Base-by-base conservation (phyloP, 495 filamentous ascomycete species). In the Trypethelium eluteriae region DNA sequence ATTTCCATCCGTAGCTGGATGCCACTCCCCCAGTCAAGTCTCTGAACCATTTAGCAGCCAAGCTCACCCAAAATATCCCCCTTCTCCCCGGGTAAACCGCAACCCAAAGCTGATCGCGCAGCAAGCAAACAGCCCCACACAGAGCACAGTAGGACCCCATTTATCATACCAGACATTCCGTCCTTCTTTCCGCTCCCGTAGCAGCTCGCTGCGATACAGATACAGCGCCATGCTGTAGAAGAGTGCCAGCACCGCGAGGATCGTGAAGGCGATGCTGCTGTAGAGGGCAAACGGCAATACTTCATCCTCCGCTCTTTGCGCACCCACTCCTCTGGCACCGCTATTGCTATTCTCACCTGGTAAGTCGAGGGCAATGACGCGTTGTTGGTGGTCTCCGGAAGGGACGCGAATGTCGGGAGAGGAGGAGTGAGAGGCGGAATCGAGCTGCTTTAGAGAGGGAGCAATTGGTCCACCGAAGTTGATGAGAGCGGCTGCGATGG, bases 401-500 rank as follows among this genome's bases (percentile, higher is more conserved):
- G 49, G 49, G n/a, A 53, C 12, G n/a, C n/a, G 49, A 18, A 53
- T 53, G 16, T 53, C 49, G n/a, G 18, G 2, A 11, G 16, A 14
- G n/a, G 49, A 53, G 49, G 49, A 16, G 18, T 9, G 5, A 25
- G 49, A 16, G 16, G 41, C 14, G 41, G 49, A 59, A 3, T 5
- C 11, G 5, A 32, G 25, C 25, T 18, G 11, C 2, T 59, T 10
- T 87, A 89, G 2, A 84, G 74, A 53, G 93, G 87, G 62, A 63
- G 68, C 65, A 57, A 80, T 76, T 38, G 77, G 74, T 41, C 84
- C 77, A 59, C 87, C 85, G 74, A 98, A 98, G 80, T 98, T 98
- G 50, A 98, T 85, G 41, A 98, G 80, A 3, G 92, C 89, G 25
- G 90, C 89, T 6, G 94, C 93, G 67, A 98, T 96, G 66, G 91